A percentile compares a stretch with the other conserved stretches of the same genome.
Conservation (phyloP, 257 asterid species). For the Anisodus acutangulus region DNA sequence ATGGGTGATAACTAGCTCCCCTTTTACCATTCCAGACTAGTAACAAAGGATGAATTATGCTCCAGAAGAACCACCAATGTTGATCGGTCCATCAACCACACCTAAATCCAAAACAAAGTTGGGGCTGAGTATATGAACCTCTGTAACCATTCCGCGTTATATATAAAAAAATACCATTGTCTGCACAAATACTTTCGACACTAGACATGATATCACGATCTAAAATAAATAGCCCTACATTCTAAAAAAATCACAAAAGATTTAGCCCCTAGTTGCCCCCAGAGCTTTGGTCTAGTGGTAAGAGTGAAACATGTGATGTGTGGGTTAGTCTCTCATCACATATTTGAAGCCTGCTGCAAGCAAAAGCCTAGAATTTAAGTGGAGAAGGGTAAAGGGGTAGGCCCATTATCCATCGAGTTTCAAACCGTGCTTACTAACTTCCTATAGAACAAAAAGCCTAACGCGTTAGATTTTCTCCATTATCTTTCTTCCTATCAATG, state of each 20-base stretch:
- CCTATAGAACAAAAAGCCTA: too few relatives aligned
- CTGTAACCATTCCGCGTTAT: neutral
- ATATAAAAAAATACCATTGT: neutral
- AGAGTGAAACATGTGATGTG: too few relatives aligned
- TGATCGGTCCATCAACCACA: neutral
- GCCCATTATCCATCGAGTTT: too few relatives aligned
- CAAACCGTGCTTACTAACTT: neutral
- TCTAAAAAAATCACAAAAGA: neutral
- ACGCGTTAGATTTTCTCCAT: neutral
- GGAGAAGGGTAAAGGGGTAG: too few relatives aligned
- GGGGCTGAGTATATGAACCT: conserved; percentile 1
- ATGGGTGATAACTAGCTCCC: neutral
- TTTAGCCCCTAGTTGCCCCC: neutral
- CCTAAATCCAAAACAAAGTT: neutral
- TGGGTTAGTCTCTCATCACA: too few relatives aligned
- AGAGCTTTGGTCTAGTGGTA: neutral
- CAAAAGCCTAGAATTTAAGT: too few relatives aligned
- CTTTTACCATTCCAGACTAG: neutral
- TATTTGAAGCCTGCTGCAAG: too few relatives aligned
- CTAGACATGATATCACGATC: conserved; percentile 4
- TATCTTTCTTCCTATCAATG: conserved; percentile 11
- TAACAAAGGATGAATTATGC: neutral
- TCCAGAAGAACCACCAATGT: neutral
- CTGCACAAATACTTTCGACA: neutral
- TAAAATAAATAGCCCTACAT: neutral